Evolutionary conservation across 495 filamentous ascomycete genomes (phyloP).

Genomic region (Trichoderma gamsii): DNA sequence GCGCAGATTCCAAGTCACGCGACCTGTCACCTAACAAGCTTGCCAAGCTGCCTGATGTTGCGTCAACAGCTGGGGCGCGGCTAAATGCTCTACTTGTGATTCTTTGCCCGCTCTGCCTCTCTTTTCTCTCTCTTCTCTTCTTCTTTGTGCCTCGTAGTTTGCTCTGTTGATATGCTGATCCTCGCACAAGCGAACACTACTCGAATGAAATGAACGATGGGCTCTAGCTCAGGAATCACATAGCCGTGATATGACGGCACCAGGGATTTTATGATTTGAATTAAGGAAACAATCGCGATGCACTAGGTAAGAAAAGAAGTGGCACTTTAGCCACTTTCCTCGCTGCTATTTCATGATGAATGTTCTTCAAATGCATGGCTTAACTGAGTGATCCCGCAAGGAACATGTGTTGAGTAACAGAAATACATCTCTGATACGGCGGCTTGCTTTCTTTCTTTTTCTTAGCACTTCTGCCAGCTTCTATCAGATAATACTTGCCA

Average conservation of each 20-base stretch:
- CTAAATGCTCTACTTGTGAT: background rate
- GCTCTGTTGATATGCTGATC: background rate
- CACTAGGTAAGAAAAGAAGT: background rate
- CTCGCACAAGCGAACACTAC: background rate
- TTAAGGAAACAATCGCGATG: too few species aligned
- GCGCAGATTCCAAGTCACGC: conserved; percentile 1
- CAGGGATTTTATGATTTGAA: too few species aligned
- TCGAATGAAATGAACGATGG: background rate
- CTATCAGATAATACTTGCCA: background rate
- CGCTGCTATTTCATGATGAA: background rate
- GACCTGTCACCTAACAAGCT: conserved; percentile 5
- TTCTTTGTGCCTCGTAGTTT: background rate
- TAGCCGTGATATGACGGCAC: too few species aligned
- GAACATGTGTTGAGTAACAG: background rate
- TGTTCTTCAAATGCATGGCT: conserved; percentile 15
- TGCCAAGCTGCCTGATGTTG: background rate
- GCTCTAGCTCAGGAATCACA: too few species aligned
- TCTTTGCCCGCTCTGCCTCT: background rate
- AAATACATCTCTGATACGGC: background rate
- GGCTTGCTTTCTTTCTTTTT: background rate
- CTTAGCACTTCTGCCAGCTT: background rate
- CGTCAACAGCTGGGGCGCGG: background rate
- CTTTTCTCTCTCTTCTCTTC: background rate
- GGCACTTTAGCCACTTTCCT: background rate
- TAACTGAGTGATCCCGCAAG: conserved; percentile 14